Percentiles rank a stretch among this genome's conserved stretches.
Conservation (phyloP, 352 stramenopile genomes). For the Elongisporangium prolatum region DNA sequence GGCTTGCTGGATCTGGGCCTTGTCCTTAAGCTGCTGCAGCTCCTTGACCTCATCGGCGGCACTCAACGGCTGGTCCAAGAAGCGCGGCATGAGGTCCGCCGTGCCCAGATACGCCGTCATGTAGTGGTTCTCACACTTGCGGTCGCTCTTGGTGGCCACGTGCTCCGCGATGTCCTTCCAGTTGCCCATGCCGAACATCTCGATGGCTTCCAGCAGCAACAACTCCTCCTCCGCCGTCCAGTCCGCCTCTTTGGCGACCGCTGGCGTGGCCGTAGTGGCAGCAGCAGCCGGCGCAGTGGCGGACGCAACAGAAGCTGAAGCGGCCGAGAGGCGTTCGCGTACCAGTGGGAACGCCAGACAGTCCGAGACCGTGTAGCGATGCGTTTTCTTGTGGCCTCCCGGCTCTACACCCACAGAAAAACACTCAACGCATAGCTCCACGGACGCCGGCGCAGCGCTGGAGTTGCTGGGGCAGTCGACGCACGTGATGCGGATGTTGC, state of each 20-base stretch:
- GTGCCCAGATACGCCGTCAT: slow-evolving; percentile 69
- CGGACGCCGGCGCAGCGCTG: slow-evolving; percentile 29
- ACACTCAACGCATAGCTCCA: slow-evolving; percentile 95
- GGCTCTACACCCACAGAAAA: slow-evolving; percentile 86
- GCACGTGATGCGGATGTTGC: slow-evolving; percentile 85
- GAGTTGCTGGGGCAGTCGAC: slow-evolving; percentile 40
- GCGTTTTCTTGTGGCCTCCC: slow-evolving; percentile 74
- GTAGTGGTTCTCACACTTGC: slow-evolving; percentile 90
- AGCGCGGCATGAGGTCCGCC: slow-evolving; percentile 56
- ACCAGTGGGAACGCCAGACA: slow-evolving; percentile 78
- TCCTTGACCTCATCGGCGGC: slow-evolving; percentile 23
- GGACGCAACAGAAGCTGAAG: slow-evolving; percentile 1
- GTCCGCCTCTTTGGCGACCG: slow-evolving; percentile 17
- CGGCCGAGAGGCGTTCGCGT: slow-evolving; percentile 22
- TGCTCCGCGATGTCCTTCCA: slow-evolving; percentile 92
- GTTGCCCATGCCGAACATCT: slow-evolving; percentile 96
- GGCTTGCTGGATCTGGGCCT: slow-evolving; percentile 1
- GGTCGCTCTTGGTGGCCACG: slow-evolving; percentile 80
- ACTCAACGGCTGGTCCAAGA: slow-evolving; percentile 36
- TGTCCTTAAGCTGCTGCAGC: slow-evolving; percentile 15
- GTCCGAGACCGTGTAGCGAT: slow-evolving; percentile 80
- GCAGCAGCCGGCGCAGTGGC: slow-evolving; percentile 14
- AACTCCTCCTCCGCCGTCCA: slow-evolving; percentile 97
- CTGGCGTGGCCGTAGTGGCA: slow-evolving; percentile 5
- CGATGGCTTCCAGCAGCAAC: slow-evolving; percentile 93